These are phyloP conservation scores for Panicum virgatum DNA, from an alignment of 202 grass and related monocot species.

Conservation along the genomic window DNA sequence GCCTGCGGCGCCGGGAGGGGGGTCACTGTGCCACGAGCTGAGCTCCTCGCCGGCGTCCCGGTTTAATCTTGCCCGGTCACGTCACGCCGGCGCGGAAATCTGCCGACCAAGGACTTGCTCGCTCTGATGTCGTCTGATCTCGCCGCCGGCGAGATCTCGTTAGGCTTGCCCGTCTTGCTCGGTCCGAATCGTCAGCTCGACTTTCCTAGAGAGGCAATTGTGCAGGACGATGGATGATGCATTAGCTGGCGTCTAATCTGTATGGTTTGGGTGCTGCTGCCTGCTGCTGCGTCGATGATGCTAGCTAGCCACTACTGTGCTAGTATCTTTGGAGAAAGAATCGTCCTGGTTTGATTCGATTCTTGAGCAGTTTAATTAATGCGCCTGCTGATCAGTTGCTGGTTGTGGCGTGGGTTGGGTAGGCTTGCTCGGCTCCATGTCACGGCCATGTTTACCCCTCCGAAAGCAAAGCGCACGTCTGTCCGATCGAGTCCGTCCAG, in stretches of 20 bases:
- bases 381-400: neutral
- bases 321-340: neutral
- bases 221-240: neutral
- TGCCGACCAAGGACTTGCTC: too few species aligned
- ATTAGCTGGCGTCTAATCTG: neutral
- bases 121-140: too few species aligned
- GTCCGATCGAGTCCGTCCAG: neutral
- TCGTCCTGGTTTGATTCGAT: neutral
- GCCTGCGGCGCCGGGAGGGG: neutral
- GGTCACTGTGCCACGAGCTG: neutral
- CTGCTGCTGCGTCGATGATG: neutral
- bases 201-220: neutral
- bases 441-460: neutral
- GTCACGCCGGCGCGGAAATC: too few species aligned
- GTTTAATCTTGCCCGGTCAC: neutral
- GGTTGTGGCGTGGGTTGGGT: neutral
- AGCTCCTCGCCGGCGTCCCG: neutral
- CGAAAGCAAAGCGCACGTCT: neutral
- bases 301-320: neutral
- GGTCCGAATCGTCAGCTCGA: neutral
- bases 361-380: neutral
- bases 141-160: too few species aligned
- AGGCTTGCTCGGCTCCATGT: slow-evolving; percentile 18
- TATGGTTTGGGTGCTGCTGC: too few species aligned
- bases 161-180: too few species aligned